Evolutionary conservation across 768 basidiomycete species (phyloP).

Genomic region (Termitomyces sp.): DNA sequence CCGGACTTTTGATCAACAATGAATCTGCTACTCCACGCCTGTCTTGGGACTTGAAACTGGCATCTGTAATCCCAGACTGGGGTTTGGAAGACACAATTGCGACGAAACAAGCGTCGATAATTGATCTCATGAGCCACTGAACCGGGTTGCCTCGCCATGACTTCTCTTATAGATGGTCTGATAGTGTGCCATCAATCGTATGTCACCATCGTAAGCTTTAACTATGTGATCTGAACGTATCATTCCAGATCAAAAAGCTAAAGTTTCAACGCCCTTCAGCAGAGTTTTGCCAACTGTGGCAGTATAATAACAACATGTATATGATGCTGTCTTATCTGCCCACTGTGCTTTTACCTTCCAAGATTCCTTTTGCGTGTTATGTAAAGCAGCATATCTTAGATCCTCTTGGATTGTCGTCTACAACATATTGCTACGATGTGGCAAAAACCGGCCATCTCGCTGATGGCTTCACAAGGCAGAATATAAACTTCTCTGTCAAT

Average conservation of each 20-base stretch:
- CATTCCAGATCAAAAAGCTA: constrained; percentile 14
- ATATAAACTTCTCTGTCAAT: constrained; percentile 7
- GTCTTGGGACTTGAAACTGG: constrained; percentile 21
- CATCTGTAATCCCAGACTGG: constrained; percentile 20
- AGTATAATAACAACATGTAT: constrained; percentile 27
- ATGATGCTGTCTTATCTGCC: constrained; percentile 22
- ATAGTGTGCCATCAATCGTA: constrained; percentile 9
- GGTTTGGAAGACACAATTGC: constrained; percentile 18
- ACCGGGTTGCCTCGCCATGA: constrained; percentile 12
- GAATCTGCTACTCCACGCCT: constrained; percentile 19
- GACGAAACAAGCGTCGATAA: constrained; percentile 15
- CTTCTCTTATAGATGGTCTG: background rate
- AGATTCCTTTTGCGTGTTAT: constrained; percentile 21
- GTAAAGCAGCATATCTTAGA: constrained; percentile 25
- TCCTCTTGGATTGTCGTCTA: constrained; percentile 20
- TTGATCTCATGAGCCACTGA: constrained; percentile 18
- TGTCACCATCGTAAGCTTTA: background rate
- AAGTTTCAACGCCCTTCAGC: constrained; percentile 23
- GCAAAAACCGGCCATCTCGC: constrained; percentile 23
- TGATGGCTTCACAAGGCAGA: constrained; percentile 17
- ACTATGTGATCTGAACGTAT: background rate
- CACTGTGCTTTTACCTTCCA: constrained; percentile 18
- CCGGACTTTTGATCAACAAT: constrained; percentile 22
- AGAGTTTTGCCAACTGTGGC: constrained; percentile 21
- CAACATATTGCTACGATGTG: constrained; percentile 22